Conservation (phyloP, 1,284 basidiomycete species). For the Coniferiporia weirii region DNA sequence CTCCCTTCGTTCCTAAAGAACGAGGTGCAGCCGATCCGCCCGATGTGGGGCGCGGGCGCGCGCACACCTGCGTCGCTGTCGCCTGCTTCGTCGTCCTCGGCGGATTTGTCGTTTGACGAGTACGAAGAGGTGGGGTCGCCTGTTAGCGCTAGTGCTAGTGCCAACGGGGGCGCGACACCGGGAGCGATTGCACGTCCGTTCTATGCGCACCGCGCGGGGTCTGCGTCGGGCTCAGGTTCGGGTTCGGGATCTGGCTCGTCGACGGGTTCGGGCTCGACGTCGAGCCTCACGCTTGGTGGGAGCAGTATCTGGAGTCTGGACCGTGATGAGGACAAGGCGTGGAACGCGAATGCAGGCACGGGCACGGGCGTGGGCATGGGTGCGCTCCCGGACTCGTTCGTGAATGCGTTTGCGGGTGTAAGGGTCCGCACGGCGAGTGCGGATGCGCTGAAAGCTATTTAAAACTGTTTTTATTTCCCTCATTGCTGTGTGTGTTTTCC, state of each 20-base stretch:
- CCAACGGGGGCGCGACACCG: not conserved
- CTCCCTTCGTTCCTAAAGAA: constrained; percentile 71
- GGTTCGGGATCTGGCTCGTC: constrained; percentile 19
- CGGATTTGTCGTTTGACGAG: constrained; percentile 57
- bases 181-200: constrained; percentile 1
- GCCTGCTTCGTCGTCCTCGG: constrained; percentile 55
- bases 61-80: constrained; percentile 41
- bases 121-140: constrained; percentile 13
- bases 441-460: constrained; percentile 6
- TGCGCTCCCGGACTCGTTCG: not conserved
- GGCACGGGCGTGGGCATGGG: not conserved
- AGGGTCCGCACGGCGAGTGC: not conserved
- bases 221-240: constrained; percentile 18
- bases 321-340: constrained; percentile 55
- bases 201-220: constrained; percentile 7
- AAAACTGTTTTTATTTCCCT: not conserved
- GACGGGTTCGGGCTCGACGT: constrained; percentile 23
- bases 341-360: constrained; percentile 3
- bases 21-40: constrained; percentile 49
- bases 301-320: constrained; percentile 60
- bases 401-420: too few species aligned
- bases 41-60: not conserved
- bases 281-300: constrained; percentile 29
- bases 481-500: too few species aligned
- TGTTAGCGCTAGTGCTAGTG: not conserved